phyloP scores from a whole-genome alignment of 352 stramenopile genomes.

The Globisporangium takayamanum region DNA sequence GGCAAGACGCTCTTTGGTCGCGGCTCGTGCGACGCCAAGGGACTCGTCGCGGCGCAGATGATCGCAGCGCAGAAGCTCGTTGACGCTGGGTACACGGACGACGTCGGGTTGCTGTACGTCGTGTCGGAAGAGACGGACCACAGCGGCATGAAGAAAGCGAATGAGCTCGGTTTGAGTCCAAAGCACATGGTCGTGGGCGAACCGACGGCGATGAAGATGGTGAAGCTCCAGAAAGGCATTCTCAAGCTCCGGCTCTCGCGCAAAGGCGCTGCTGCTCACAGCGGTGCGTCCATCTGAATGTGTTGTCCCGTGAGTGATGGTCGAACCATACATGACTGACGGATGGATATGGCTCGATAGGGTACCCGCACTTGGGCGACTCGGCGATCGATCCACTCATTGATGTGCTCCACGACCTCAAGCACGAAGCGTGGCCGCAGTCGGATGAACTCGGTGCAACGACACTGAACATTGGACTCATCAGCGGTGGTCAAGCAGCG shows the following conservation, averaged over 20 bases:
- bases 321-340: not conserved
- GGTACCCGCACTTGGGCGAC: conserved; percentile 75
- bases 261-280: conserved; percentile 74
- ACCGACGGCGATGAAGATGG: conserved; percentile 74
- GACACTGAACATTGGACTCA: conserved; percentile 80
- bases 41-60: conserved; percentile 78
- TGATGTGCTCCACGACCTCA: conserved; percentile 77
- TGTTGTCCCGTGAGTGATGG: not conserved
- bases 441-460: conserved; percentile 78
- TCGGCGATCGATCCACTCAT: conserved; percentile 84
- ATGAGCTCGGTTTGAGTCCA: conserved; percentile 67
- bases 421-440: conserved; percentile 65
- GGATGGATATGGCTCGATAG: conserved; percentile 7
- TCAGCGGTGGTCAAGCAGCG: conserved; percentile 72
- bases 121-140: conserved; percentile 87
- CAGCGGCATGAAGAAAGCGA: conserved; percentile 85
- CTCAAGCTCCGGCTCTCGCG: conserved; percentile 75
- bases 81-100: conserved; percentile 43
- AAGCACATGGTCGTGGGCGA: conserved; percentile 76
- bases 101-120: conserved; percentile 77
- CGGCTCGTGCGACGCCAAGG: conserved; percentile 81
- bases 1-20: conserved; percentile 67
- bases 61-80: conserved; percentile 64
- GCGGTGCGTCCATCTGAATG: conserved; percentile 24
- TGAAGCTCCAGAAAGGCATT: conserved; percentile 83